Evolutionary conservation across 768 basidiomycete species (phyloP).

Genomic region (Nidularia pulvinata): DNA sequence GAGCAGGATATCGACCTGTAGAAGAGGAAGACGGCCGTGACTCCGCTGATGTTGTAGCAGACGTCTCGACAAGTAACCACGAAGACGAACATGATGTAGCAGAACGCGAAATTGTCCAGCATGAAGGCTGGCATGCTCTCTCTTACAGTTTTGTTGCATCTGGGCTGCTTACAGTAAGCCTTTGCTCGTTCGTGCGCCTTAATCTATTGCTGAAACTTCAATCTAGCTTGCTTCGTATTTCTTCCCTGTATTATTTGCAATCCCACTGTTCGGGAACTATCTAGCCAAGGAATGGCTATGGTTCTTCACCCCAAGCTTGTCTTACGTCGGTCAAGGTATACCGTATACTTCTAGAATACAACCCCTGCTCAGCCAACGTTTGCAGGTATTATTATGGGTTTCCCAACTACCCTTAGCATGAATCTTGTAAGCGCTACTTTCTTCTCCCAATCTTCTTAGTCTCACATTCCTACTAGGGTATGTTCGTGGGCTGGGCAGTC

Average conservation of each 20-base stretch:
- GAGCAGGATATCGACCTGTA: conserved; percentile 54
- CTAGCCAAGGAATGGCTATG: conserved; percentile 90
- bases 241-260: conserved; percentile 84
- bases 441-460: neutral
- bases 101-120: conserved; percentile 51
- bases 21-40: conserved; percentile 26
- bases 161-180: conserved; percentile 70
- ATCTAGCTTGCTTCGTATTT: conserved; percentile 82
- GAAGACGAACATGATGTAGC: conserved; percentile 27
- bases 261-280: conserved; percentile 84
- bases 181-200: neutral
- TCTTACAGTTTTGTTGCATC: conserved; percentile 80
- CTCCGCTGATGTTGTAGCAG: conserved; percentile 7
- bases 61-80: conserved; percentile 12
- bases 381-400: conserved; percentile 95
- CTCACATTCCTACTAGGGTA: conserved; percentile 57
- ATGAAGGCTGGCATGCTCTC: conserved; percentile 78
- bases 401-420: conserved; percentile 94
- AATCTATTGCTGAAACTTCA: conserved; percentile 4
- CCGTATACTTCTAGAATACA: conserved; percentile 1
- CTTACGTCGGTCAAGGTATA: conserved; percentile 91
- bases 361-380: neutral
- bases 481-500: conserved; percentile 96
- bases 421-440: conserved; percentile 56
- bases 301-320: conserved; percentile 90